phyloP scores from a whole-genome alignment of 1,284 basidiomycete species.

The Naganishia sp. region DNA sequence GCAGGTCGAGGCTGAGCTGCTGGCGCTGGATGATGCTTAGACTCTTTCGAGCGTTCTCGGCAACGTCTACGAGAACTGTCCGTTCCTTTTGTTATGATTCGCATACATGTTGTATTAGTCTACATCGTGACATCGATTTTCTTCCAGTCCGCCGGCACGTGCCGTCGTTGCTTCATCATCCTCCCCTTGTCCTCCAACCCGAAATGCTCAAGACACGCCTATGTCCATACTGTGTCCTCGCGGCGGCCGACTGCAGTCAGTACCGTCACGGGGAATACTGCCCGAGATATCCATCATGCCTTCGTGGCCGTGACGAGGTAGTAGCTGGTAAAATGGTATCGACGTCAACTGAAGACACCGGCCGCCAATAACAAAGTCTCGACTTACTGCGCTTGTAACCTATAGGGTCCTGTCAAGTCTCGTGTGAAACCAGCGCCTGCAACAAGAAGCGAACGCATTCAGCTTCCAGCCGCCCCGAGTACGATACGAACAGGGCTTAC shows the following conservation, averaged over 20 bases:
- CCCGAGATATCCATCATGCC: neutral
- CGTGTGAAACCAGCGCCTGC: slow-evolving; percentile 11
- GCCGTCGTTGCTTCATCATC: neutral
- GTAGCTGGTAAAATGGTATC: neutral
- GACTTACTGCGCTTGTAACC: slow-evolving; percentile 18
- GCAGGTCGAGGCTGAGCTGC: slow-evolving; percentile 27
- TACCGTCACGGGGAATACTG: neutral
- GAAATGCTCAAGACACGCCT: too few relatives aligned
- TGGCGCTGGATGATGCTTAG: slow-evolving; percentile 28
- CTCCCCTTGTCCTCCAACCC: neutral
- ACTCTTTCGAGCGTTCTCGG: neutral
- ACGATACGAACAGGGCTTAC: neutral
- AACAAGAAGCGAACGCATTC: neutral
- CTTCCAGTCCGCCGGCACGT: too few relatives aligned
- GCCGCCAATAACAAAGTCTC: neutral
- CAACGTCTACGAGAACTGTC: too few relatives aligned
- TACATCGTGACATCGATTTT: neutral
- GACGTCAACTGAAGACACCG: neutral
- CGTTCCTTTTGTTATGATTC: neutral
- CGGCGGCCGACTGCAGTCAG: too few relatives aligned
- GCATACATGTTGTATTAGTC: neutral
- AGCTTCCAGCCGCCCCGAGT: neutral
- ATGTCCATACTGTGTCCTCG: too few relatives aligned
- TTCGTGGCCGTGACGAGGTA: slow-evolving; percentile 21
- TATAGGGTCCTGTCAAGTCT: slow-evolving; percentile 8